Base-by-base conservation (phyloP, 2,329 filamentous ascomycete genomes). In the Apiospora phragmitis region DNA sequence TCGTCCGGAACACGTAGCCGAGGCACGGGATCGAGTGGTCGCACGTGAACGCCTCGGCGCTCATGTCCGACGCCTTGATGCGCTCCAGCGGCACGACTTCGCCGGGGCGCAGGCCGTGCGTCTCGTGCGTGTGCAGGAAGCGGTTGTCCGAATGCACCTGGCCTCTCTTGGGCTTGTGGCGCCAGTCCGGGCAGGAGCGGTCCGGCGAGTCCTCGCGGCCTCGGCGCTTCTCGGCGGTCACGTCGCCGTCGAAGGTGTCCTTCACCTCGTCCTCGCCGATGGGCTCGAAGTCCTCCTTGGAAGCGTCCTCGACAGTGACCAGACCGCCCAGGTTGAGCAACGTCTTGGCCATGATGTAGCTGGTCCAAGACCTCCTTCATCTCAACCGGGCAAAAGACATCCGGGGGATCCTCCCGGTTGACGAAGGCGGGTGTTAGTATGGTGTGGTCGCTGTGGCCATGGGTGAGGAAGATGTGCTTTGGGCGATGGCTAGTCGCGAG, bases 381-480 rank as follows among this genome's bases (percentile, higher is more conserved):
- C 73, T 83, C 81, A 1, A 68, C 76, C 0, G 84, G 85, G 68
- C 84, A 85, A 72, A 79, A 84, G 68, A 87, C 76, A 65, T 86
- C 84, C 0, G 85, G 84, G 7, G 84, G 83, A 66, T 84, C 81
- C 26, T 82, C 81, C 26, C 82, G 78, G 69, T 82, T 83, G 69
- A 82, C 80, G 69, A 85, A 87, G 4, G 82, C 82, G 0, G 83
- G 81, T 1, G 82, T 74, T 1, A 85, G 77, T 6, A 85, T 78
- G 1, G 81, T 81, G 74, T 87, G 85, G 72, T 87, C 85, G 71
- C 76, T 82, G 73, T 87, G 85, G 65, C 85, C 85, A 71, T 87
- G 85, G 0, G 85, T 86, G 66, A 86, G 76, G 72, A 87, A 86
- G 72, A 87, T 80, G 75, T 86, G 85, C 67, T 85, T 85, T 0